phyloP scores from a whole-genome alignment of 1,284 basidiomycete species.

The Heterobasidion irregulare region DNA sequence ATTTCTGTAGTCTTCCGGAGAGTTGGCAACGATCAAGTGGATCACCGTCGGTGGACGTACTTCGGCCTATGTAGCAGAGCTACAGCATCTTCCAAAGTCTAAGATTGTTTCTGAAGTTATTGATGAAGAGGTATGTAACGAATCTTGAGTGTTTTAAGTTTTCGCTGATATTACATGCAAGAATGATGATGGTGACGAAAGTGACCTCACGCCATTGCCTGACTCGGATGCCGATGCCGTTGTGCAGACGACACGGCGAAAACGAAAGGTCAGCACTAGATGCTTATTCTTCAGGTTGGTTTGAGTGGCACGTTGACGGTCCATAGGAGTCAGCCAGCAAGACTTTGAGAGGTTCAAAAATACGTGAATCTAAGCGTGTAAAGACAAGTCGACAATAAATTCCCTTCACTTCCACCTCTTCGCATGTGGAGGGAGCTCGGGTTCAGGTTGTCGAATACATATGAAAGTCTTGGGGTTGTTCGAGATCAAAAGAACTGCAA shows the following conservation, averaged over 20 bases:
- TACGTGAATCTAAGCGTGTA: too few species aligned
- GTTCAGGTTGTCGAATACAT: too few species aligned
- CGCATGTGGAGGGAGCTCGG: too few species aligned
- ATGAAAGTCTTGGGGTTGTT: too few species aligned
- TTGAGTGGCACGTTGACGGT: too few species aligned
- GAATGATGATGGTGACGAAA: slow-evolving; percentile 16
- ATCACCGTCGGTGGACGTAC: slow-evolving; percentile 78
- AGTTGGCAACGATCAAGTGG: slow-evolving; percentile 68
- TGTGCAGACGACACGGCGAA: slow-evolving; percentile 4
- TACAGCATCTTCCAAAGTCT: slow-evolving; percentile 40
- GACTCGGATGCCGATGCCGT: slow-evolving; percentile 15
- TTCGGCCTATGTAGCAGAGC: slow-evolving; percentile 62
- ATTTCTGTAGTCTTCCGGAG: slow-evolving; percentile 53
- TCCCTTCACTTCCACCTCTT: too few species aligned
- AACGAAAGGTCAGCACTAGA: slow-evolving; percentile 14
- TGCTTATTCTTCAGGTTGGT: too few species aligned
- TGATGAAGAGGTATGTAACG: background rate
- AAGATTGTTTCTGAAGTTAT: background rate
- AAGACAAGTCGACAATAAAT: too few species aligned
- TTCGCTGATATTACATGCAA: background rate
- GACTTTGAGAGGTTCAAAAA: too few species aligned
- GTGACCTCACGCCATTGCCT: slow-evolving; percentile 24
- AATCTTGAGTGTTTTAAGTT: background rate
- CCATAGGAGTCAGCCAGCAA: too few species aligned
- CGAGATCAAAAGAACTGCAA: too few species aligned